Evolutionary conservation across 2,329 filamentous ascomycete species (phyloP).

Genomic region (Claviceps lovelessii): DNA sequence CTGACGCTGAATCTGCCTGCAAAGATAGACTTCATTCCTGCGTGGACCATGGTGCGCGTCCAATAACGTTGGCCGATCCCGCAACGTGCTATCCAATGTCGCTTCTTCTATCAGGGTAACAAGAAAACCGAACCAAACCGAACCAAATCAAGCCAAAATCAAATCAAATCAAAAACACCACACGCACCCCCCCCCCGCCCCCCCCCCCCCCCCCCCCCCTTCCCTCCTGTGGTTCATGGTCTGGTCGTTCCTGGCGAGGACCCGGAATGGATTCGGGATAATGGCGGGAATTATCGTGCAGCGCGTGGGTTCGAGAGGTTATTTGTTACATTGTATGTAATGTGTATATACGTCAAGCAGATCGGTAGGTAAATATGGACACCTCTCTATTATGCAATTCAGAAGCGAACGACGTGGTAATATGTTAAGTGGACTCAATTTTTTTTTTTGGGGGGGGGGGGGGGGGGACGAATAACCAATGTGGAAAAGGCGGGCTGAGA

Average conservation of each 20-base stretch:
- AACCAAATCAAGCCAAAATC: background rate
- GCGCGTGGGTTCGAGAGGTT: no score
- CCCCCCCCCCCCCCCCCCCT: no score
- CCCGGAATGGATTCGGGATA: background rate
- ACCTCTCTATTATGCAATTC: no score
- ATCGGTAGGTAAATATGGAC: no score
- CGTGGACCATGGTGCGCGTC: background rate
- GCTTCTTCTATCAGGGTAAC: background rate
- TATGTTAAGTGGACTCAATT: no score
- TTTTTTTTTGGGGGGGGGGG: no score
- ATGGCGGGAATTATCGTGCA: background rate
- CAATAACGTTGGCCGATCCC: background rate
- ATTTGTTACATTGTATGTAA: no score
- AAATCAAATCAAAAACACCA: background rate
- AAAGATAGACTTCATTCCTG: background rate
- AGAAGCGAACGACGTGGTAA: no score
- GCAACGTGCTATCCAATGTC: constrained; percentile 1
- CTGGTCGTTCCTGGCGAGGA: background rate
- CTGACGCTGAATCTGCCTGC: background rate
- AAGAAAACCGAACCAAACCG: no score
- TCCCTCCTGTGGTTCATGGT: background rate
- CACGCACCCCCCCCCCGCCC: no score
- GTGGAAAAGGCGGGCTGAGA: background rate
- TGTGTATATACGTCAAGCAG: no score
- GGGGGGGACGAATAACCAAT: no score